Evolutionary conservation across 306 rosid genomes (phyloP).

Genomic region (Rosa rugosa): DNA sequence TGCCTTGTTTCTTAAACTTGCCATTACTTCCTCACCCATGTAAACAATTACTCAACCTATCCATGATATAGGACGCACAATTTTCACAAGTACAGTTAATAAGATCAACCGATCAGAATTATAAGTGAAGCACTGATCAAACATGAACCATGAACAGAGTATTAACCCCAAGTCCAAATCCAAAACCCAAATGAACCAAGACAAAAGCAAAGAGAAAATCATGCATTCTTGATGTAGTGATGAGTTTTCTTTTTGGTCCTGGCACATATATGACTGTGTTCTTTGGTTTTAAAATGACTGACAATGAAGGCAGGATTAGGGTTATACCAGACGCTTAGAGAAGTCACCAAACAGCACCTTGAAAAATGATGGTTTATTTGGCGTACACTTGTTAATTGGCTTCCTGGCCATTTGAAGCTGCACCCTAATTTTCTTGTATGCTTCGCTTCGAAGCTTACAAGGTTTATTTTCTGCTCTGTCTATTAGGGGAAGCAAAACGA

Average conservation of each 20-base stretch:
- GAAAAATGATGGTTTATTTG: background rate
- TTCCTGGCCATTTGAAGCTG: background rate
- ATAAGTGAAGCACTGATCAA: background rate
- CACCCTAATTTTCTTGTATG: background rate
- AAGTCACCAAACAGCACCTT: conserved; percentile 3
- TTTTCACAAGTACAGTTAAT: background rate
- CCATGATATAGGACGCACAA: background rate
- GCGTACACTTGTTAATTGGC: background rate
- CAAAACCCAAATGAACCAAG: background rate
- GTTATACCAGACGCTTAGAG: conserved; percentile 10
- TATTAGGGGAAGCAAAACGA: background rate
- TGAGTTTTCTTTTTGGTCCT: background rate
- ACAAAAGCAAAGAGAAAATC: background rate
- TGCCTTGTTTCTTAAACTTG: background rate
- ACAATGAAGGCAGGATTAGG: background rate
- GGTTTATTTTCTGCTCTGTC: background rate
- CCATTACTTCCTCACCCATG: background rate
- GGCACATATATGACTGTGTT: background rate
- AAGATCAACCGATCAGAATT: background rate
- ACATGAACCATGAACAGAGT: background rate
- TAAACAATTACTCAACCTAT: too few species aligned
- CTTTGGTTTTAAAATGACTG: too few species aligned
- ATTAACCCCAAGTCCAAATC: background rate
- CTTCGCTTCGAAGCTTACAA: background rate
- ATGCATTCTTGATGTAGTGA: background rate